These are phyloP conservation scores for Neonectria punicea DNA, from an alignment of 2,329 filamentous ascomycete species.

Conservation along the genomic window DNA sequence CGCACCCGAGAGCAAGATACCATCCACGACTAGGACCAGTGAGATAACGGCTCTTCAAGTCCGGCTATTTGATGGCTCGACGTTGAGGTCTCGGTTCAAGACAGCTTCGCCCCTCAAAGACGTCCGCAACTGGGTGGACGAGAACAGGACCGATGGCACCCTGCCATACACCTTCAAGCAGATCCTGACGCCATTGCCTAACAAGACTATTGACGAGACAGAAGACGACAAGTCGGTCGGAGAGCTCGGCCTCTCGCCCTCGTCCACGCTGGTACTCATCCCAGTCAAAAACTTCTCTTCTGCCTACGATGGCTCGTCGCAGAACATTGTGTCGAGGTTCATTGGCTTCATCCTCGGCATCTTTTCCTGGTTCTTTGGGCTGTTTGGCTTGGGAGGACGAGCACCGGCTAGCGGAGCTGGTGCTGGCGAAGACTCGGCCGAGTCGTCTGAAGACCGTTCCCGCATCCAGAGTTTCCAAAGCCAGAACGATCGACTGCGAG, in stretches of 20 bases:
- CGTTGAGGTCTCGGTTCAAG: slow-evolving; percentile 77
- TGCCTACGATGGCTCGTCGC: slow-evolving; percentile 52
- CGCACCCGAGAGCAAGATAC: slow-evolving; percentile 47
- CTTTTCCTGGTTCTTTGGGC: slow-evolving; percentile 50
- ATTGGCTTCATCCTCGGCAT: slow-evolving; percentile 47
- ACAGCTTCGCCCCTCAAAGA: slow-evolving; percentile 71
- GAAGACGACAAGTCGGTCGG: slow-evolving; percentile 78
- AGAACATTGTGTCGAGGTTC: slow-evolving; percentile 43
- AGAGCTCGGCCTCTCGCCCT: slow-evolving; percentile 79
- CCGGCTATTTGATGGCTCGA: slow-evolving; percentile 85
- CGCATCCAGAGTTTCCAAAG: slow-evolving; percentile 52
- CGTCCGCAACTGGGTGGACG: slow-evolving; percentile 82
- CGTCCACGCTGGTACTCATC: slow-evolving; percentile 83
- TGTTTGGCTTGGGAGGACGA: slow-evolving; percentile 42
- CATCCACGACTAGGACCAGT: slow-evolving; percentile 42
- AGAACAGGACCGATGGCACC: slow-evolving; percentile 64
- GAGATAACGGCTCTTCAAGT: slow-evolving; percentile 73
- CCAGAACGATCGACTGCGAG: slow-evolving; percentile 62
- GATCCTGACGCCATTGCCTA: slow-evolving; percentile 81
- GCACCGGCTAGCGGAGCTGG: slow-evolving; percentile 7
- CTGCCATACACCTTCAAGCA: slow-evolving; percentile 85
- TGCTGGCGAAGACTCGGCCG: slow-evolving; percentile 13
- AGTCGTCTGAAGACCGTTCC: slow-evolving; percentile 37
- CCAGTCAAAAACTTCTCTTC: slow-evolving; percentile 66
- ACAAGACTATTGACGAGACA: slow-evolving; percentile 75